Conservation (phyloP, 495 filamentous ascomycete species). For the Tetracladium setigerum region DNA sequence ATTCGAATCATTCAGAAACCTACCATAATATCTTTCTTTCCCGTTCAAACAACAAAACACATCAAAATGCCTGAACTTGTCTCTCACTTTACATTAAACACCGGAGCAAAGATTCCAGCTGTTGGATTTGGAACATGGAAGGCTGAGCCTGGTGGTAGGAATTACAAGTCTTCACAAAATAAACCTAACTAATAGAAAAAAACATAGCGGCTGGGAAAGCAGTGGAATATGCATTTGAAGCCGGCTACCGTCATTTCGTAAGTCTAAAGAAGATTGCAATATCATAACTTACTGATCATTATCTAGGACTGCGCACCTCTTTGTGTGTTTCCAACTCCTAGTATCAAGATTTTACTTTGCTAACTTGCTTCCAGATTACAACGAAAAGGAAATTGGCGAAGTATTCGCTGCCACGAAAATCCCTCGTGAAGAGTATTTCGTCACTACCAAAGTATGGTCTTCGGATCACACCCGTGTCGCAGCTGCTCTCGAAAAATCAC, state of each 20-base stretch:
- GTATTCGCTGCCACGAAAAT: conserved; percentile 39
- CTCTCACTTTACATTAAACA: conserved; percentile 58
- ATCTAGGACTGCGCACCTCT: no score
- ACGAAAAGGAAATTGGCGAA: conserved; percentile 37
- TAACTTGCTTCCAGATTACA: conserved; percentile 37
- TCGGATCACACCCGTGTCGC: conserved; percentile 54
- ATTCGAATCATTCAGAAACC: no score
- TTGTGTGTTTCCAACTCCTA: no score
- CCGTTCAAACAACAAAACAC: conserved; percentile 2
- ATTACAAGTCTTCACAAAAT: no score
- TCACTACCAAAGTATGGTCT: conserved; percentile 69
- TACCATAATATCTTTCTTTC: no score
- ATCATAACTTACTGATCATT: no score
- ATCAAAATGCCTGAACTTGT: conserved; percentile 4
- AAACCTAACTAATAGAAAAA: not conserved
- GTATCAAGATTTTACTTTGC: conserved; percentile 25
- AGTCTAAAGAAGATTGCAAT: no score
- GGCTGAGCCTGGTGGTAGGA: conserved; percentile 44
- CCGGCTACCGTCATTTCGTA: conserved; percentile 53
- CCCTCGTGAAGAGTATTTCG: conserved; percentile 52
- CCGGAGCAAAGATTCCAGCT: conserved; percentile 63
- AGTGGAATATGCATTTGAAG: conserved; percentile 30
- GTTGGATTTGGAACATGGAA: conserved; percentile 74
- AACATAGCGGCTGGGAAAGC: not conserved
- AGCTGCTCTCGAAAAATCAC: conserved; percentile 49